A percentile compares a stretch with the other conserved stretches of the same genome.
These are phyloP conservation scores for Emmonsia crescens DNA, from an alignment of 2,329 filamentous ascomycete species.

Conservation along the genomic window DNA sequence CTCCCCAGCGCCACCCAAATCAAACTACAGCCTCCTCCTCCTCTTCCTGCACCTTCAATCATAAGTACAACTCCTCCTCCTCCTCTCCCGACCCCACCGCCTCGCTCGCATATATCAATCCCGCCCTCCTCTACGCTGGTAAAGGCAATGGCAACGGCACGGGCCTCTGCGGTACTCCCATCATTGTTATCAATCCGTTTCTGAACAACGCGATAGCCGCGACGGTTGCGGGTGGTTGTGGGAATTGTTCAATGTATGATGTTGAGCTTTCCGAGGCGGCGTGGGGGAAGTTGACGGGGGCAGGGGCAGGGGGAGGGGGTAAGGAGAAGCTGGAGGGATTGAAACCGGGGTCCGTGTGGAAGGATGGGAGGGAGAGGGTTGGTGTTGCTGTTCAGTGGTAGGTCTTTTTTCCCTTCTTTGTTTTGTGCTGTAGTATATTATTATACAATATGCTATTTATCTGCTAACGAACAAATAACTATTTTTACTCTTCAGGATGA, in stretches of 20 bases:
- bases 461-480: background rate
- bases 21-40: background rate
- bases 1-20: background rate
- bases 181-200: conserved; percentile 9
- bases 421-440: background rate
- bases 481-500: background rate
- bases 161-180: conserved; percentile 6
- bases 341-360: background rate
- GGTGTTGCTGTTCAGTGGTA: background rate
- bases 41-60: background rate
- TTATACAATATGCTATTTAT: background rate
- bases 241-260: conserved; percentile 9
- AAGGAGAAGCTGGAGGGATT: background rate
- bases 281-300: conserved; percentile 6
- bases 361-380: background rate
- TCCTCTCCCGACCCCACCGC: background rate
- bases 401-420: background rate
- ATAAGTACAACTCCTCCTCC: background rate
- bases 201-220: conserved; percentile 6
- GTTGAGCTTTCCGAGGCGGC: conserved; percentile 11
- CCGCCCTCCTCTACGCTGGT: background rate
- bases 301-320: background rate
- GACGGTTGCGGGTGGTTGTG: conserved; percentile 10
- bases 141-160: conserved; percentile 1
- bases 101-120: background rate